Base-by-base conservation (phyloP, 2,329 filamentous ascomycete species). In the Diplodia scrobiculata region DNA sequence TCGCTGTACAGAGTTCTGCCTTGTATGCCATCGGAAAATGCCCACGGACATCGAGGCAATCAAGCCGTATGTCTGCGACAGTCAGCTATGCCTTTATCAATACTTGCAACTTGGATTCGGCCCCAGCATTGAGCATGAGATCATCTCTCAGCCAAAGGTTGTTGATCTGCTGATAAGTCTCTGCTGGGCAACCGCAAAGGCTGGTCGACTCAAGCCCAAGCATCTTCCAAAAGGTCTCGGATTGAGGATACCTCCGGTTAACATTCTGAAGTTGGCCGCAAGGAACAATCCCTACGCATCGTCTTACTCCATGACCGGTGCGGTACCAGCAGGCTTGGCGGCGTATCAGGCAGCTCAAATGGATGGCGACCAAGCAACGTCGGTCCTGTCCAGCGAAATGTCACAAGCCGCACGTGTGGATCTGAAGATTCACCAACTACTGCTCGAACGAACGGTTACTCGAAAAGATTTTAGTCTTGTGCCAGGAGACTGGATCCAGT, bases 41-140 rank as follows among this genome's bases (percentile, higher is more conserved):
- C 76, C 84, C 0, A 83, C 82, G 1, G 84, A 86, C 0, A 87
- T 94, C 45, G 86, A 89, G 71, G 86, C 89, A 1, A 80, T 92
- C 67, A 91, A 91, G 70, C 90, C 90, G 2, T 83, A 84, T 68
- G 91, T 97, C 52, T 97, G 93, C 77, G 85, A 86, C 25, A 84
- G 86, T 13, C 81, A 84, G 1, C 81, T 97, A 2, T 97, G 93
- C 72, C 80, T 96, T 3, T 96, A 91, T 72, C 93, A 97, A 73
- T 96, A 95, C 78, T 90, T 96, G 83, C 83, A 86, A 17, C 81
- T 96, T n/a, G 92, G 91, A 0, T 89, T 97, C 72, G 93, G 92
- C 0, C 90, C 91, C 1, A 92, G 87, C 71, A 87, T 96, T 66
- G 92, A 97, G 74, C 87, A 93, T 73, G 92, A 97, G 73, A 90